These are phyloP conservation scores for Globisporangium splendens DNA, from an alignment of 352 stramenopile genomes.

Conservation along the genomic window DNA sequence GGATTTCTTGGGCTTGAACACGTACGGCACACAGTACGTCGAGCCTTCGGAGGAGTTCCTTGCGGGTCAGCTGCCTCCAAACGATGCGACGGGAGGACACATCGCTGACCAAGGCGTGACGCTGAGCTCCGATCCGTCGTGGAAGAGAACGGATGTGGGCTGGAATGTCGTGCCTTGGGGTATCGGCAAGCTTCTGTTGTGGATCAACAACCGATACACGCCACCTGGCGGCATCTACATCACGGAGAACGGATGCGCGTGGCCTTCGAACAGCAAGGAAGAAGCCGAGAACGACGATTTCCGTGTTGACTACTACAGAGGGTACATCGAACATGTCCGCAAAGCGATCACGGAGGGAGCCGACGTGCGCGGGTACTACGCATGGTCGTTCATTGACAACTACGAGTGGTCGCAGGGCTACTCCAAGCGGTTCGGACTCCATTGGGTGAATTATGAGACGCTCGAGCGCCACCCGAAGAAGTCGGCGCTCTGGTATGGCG, in stretches of 20 bases:
- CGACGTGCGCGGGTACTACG: constrained; percentile 86
- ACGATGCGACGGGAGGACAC: constrained; percentile 22
- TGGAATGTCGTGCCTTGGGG: constrained; percentile 80
- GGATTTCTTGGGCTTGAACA: constrained; percentile 95
- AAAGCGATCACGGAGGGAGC: constrained; percentile 48
- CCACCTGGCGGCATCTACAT: constrained; percentile 75
- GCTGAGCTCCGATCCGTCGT: constrained; percentile 41
- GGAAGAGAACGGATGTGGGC: constrained; percentile 74
- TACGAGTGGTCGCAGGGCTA: constrained; percentile 87
- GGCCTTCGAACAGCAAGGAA: constrained; percentile 55
- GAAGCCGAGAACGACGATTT: constrained; percentile 72
- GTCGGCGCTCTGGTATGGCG: constrained; percentile 49
- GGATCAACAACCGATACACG: constrained; percentile 86
- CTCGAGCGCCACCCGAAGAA: constrained; percentile 57
- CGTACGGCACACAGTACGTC: constrained; percentile 79
- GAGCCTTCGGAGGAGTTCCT: constrained; percentile 37
- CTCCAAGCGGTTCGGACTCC: constrained; percentile 48
- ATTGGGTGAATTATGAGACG: constrained; percentile 57
- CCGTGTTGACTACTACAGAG: constrained; percentile 77
- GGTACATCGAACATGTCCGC: constrained; percentile 75
- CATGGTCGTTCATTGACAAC: constrained; percentile 91
- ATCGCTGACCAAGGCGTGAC: constrained; percentile 40
- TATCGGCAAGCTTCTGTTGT: constrained; percentile 84
- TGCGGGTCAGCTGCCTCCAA: constrained; percentile 11
- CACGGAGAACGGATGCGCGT: constrained; percentile 91